Evolutionary conservation across 108 stramenopile genomes (phyloP), one percentile per base, ranked within the genome.

Genomic region (Skeletonema tropicum): DNA sequence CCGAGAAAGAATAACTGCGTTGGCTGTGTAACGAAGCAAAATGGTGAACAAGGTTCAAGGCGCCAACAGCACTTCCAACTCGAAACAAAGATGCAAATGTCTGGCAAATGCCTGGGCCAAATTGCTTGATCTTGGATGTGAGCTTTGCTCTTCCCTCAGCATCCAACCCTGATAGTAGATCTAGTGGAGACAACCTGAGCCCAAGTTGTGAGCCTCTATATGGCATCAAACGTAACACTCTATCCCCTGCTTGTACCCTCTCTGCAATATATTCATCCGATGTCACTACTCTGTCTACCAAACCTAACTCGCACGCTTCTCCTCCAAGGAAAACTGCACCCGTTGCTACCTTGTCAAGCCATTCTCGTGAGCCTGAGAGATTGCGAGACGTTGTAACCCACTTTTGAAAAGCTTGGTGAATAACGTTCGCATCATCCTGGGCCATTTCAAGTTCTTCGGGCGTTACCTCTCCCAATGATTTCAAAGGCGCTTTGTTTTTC

Each of bases 241-340:
- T 68, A 66, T 91, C 91, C 11, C 90, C 89, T 6, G 86, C 92
- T 46, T 46, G 41, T 36, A 93, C 83, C 30, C 87, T 74, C 64
- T 96, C 87, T 58, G 86, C 72, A 48, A 96, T 79, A 65, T 96
- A 96, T 49, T 92, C 91, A 70, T 92, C 90, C 17, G 88, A 90
- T 10, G 94, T 93, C 61, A 92, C 33, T 0, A 93, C 71, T 19
- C 78, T 76, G 82, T 96, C 94, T 23, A 96, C 86, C 68, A 96
- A 67, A 14, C 88, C 83, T 13, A 82, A 66, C 46, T 85, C 84
- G 6, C 76, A 35, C 5, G 89, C 94, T 42, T 88, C 85, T 46
- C 57, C 66, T 10, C 89, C 94, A 33, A 90, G 60, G 31, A 85
- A 88, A 31, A 90, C 80, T 6, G 79, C 79, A n/a, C 94, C 94